Conservation (phyloP, 768 basidiomycete genomes). For the Xerocomellus intermedius region DNA sequence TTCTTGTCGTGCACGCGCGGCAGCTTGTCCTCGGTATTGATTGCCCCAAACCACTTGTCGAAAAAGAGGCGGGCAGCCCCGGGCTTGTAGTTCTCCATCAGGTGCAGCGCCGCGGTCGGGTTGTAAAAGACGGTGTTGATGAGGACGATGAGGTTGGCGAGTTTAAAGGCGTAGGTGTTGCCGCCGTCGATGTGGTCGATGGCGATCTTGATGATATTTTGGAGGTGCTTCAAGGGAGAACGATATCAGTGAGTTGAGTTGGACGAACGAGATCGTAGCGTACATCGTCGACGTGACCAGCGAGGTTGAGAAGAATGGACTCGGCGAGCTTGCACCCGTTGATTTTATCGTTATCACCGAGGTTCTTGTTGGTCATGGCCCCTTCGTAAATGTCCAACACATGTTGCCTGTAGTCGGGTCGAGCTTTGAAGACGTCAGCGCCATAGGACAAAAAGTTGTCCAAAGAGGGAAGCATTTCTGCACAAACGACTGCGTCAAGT, state of each 20-base stretch:
- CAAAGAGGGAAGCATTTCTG: conserved; percentile 84
- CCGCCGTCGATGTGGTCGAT: conserved; percentile 58
- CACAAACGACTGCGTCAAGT: background rate
- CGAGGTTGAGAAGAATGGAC: conserved; percentile 75
- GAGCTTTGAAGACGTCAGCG: conserved; percentile 67
- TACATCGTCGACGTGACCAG: conserved; percentile 78
- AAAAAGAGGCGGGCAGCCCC: conserved; percentile 77
- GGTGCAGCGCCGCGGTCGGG: conserved; percentile 67
- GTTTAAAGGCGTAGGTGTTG: conserved; percentile 60
- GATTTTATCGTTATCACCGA: conserved; percentile 82
- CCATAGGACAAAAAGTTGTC: conserved; percentile 91
- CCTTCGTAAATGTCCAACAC: conserved; percentile 81
- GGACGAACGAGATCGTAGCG: conserved; percentile 21
- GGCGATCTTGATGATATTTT: conserved; percentile 61
- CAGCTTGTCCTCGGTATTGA: conserved; percentile 55
- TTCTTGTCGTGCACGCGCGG: conserved; percentile 92
- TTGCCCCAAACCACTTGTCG: conserved; percentile 77
- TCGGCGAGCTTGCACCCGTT: conserved; percentile 86
- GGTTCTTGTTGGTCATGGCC: conserved; percentile 61
- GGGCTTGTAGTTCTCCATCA: conserved; percentile 62
- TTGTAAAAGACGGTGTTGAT: conserved; percentile 85
- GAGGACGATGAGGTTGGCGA: conserved; percentile 81
- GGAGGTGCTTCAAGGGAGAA: conserved; percentile 49
- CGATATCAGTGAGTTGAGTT: background rate
- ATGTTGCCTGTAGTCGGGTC: conserved; percentile 75